Evolutionary conservation across 768 basidiomycete genomes (phyloP).

Genomic region (Trametopsis cervina): DNA sequence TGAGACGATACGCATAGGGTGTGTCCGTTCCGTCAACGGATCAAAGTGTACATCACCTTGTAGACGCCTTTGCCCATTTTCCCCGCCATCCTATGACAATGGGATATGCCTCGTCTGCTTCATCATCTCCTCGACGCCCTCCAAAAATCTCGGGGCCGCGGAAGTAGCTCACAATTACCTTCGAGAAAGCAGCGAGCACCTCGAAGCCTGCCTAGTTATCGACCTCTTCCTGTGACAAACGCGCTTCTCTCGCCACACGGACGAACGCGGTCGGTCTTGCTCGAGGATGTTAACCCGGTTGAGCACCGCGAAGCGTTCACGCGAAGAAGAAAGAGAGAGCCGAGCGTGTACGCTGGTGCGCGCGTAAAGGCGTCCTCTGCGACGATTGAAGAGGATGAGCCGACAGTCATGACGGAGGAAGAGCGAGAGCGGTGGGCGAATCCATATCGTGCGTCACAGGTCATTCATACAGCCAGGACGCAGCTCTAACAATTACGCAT

Average conservation of each 20-base stretch:
- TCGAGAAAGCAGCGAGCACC: background rate
- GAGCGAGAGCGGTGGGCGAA: slow-evolving; percentile 68
- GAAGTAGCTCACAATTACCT: slow-evolving; percentile 1
- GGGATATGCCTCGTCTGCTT: slow-evolving; percentile 60
- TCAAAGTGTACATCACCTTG: too few relatives aligned
- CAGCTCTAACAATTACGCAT: background rate
- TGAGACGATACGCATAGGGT: too few relatives aligned
- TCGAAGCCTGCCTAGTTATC: slow-evolving; percentile 7
- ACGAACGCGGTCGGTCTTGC: slow-evolving; percentile 51
- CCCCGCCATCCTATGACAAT: too few relatives aligned
- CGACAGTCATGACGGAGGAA: slow-evolving; percentile 45
- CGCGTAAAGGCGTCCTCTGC: slow-evolving; percentile 10
- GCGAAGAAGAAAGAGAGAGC: slow-evolving; percentile 53
- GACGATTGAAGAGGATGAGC: slow-evolving; percentile 1
- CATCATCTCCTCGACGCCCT: slow-evolving; percentile 52
- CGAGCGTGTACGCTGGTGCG: slow-evolving; percentile 31
- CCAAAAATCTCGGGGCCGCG: slow-evolving; percentile 25
- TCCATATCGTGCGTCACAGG: slow-evolving; percentile 55
- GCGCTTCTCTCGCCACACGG: slow-evolving; percentile 31
- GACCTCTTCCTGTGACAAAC: background rate
- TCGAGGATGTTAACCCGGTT: slow-evolving; percentile 50
- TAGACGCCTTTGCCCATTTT: too few relatives aligned
- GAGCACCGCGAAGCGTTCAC: slow-evolving; percentile 40
- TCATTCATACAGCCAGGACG: background rate
- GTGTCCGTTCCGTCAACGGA: too few relatives aligned